A percentile compares a stretch with the other conserved stretches of the same genome.
Evolutionary conservation across 1,284 basidiomycete species (phyloP).

Genomic region (Lentinus polychrous): DNA sequence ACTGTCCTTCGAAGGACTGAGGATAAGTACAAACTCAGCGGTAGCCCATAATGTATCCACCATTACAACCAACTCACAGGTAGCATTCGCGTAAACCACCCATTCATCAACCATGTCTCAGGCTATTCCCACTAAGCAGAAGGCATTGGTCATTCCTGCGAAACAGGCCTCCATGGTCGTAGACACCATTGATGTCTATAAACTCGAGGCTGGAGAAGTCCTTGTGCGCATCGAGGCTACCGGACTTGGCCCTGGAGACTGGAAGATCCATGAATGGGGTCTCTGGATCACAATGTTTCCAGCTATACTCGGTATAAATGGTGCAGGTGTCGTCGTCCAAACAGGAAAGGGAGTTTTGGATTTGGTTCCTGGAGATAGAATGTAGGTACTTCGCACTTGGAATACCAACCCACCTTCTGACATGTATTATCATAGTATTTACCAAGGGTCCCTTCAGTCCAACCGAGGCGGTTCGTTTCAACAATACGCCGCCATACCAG

Average conservation of each 20-base stretch:
- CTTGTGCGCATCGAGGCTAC: conserved; percentile 3
- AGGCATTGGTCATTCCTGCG: not conserved
- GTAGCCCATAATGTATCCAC: too few relatives aligned
- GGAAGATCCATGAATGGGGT: conserved; percentile 1
- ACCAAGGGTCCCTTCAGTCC: not conserved
- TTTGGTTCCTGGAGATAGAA: not conserved
- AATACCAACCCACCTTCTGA: too few relatives aligned
- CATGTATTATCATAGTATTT: too few relatives aligned
- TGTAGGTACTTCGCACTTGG: not conserved
- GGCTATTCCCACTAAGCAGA: conserved; percentile 4
- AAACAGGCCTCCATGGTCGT: not conserved
- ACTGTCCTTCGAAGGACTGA: too few relatives aligned
- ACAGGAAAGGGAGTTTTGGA: not conserved
- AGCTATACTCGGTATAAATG: not conserved
- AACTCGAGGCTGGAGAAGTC: conserved; percentile 1
- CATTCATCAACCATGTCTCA: too few relatives aligned
- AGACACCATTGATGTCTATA: not conserved
- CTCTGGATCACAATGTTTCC: not conserved
- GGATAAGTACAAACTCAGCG: too few relatives aligned
- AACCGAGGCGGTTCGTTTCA: too few relatives aligned
- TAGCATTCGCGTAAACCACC: too few relatives aligned
- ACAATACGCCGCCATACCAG: too few relatives aligned
- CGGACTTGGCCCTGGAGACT: not conserved
- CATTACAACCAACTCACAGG: too few relatives aligned
- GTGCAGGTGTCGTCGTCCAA: conserved; percentile 3